These are phyloP conservation scores for Xylaria telfairii DNA, from an alignment of 495 filamentous ascomycete species.

Conservation along the genomic window DNA sequence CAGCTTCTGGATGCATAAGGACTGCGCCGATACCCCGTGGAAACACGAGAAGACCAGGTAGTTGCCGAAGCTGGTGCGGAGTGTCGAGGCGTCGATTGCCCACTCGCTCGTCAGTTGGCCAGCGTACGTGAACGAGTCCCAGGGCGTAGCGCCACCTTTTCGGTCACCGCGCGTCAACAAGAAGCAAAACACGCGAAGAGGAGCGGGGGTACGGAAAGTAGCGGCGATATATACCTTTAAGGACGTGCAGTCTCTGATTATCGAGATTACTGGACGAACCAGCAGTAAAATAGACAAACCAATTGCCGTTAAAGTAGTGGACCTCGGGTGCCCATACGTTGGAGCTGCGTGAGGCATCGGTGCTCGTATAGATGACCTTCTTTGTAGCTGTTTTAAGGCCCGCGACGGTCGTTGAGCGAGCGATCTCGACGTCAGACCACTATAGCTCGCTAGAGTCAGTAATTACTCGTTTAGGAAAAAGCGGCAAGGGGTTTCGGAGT, in stretches of 20 bases:
- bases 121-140: conserved; percentile 46
- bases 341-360: conserved; percentile 46
- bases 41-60: conserved; percentile 58
- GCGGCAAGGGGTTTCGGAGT: too few relatives aligned
- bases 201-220: not conserved
- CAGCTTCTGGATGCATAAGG: conserved; percentile 50
- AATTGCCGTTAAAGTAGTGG: conserved; percentile 53
- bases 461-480: too few relatives aligned
- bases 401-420: conserved; percentile 54
- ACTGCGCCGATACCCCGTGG: conserved; percentile 47
- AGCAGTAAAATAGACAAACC: conserved; percentile 54
- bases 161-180: conserved; percentile 16
- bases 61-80: conserved; percentile 43
- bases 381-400: conserved; percentile 54
- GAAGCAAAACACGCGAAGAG: not conserved
- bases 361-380: conserved; percentile 54
- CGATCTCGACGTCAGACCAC: conserved; percentile 59
- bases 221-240: conserved; percentile 33
- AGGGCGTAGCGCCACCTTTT: conserved; percentile 49
- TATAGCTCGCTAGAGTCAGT: too few relatives aligned
- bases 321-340: conserved; percentile 66
- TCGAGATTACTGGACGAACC: conserved; percentile 38
- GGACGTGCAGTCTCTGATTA: conserved; percentile 48
- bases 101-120: conserved; percentile 47
- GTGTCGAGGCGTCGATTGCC: conserved; percentile 56